Conservation (phyloP, 805 yeast genomes). For the Zygoascus bituminiphila region DNA sequence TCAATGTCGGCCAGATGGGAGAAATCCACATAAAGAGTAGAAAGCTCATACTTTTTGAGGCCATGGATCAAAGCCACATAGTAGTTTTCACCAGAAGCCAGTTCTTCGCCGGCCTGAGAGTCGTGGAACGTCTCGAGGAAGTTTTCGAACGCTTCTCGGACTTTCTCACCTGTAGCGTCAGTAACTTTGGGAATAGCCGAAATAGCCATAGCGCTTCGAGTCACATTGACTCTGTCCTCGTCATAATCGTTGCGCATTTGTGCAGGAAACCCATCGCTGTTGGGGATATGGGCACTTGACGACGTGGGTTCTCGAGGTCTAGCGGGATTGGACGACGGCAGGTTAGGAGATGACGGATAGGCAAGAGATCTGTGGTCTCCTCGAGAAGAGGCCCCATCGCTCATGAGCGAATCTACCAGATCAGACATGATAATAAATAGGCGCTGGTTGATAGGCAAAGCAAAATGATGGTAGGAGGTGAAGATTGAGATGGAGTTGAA, state of each 20-base stretch:
- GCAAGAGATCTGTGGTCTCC: background rate
- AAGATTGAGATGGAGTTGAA: background rate
- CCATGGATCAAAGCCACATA: constrained; percentile 76
- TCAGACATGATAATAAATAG: constrained; percentile 5
- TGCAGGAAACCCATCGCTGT: constrained; percentile 3
- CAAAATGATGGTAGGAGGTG: background rate
- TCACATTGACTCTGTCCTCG: constrained; percentile 6
- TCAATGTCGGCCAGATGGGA: constrained; percentile 67
- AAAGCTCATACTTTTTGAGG: constrained; percentile 65
- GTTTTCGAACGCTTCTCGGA: constrained; percentile 80
- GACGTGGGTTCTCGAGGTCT: constrained; percentile 2
- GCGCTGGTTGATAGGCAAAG: no score
- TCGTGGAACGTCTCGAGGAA: constrained; percentile 63
- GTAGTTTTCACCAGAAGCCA: constrained; percentile 40
- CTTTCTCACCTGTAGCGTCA: constrained; percentile 90
- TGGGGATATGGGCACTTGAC: background rate
- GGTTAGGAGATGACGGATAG: constrained; percentile 9
- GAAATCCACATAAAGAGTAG: constrained; percentile 79
- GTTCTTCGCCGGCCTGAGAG: constrained; percentile 29
- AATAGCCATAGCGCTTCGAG: constrained; percentile 5
- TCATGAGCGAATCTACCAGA: constrained; percentile 10
- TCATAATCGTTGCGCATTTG: background rate
- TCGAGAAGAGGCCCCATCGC: constrained; percentile 1
- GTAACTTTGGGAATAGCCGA: constrained; percentile 73
- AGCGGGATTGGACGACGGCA: background rate